Conservation (phyloP, 1,139 yeast genomes). For the Hemisphaericaspora xylanilytica region DNA sequence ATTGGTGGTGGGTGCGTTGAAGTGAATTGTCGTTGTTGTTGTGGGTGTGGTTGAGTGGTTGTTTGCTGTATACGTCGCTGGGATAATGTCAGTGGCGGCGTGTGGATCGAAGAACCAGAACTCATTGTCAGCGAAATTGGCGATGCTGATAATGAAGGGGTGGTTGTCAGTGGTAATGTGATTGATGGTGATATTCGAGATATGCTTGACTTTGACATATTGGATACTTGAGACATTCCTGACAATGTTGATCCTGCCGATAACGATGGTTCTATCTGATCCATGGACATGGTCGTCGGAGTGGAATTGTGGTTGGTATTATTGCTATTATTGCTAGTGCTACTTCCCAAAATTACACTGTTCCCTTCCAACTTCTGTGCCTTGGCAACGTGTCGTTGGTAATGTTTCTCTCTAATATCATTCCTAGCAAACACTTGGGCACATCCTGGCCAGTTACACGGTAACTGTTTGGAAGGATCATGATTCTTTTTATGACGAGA, state of each 20-base stretch:
- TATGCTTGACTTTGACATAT: too few relatives aligned
- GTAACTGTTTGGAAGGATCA: conserved; percentile 30
- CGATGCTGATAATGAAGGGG: not conserved
- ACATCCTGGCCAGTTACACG: conserved; percentile 28
- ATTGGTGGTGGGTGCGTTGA: not conserved
- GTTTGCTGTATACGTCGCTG: not conserved
- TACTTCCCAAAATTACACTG: not conserved
- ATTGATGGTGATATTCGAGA: too few relatives aligned
- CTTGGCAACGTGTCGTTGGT: conserved; percentile 24
- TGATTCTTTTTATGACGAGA: conserved; percentile 40
- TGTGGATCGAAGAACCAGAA: too few relatives aligned
- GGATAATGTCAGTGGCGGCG: too few relatives aligned
- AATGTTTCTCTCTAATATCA: conserved; percentile 38
- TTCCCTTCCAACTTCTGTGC: conserved; percentile 8
- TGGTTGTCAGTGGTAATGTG: not conserved
- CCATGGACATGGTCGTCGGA: too few relatives aligned
- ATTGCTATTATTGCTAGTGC: not conserved
- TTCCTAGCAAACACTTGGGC: conserved; percentile 34
- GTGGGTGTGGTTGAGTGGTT: not conserved
- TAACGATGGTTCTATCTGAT: too few relatives aligned
- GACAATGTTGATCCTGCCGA: too few relatives aligned
- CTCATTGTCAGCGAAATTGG: not conserved
- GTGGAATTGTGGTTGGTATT: not conserved
- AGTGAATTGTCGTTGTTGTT: not conserved
- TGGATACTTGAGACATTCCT: too few relatives aligned